Base-by-base conservation (phyloP, 1,284 basidiomycete species). In the Pulveroboletus sp. region DNA sequence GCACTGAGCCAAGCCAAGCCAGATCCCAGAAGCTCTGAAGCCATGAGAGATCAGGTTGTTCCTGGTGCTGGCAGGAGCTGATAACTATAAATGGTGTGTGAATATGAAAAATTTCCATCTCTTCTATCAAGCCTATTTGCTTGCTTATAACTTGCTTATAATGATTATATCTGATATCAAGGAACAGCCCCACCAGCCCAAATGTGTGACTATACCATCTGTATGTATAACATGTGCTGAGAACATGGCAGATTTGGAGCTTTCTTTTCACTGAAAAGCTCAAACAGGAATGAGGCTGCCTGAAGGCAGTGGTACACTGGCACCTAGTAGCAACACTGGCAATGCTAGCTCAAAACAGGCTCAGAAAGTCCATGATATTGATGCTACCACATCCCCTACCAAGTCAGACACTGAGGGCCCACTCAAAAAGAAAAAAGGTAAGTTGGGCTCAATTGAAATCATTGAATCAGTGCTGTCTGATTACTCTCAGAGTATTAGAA, bases 21-120 rank as follows among this genome's bases (percentile, higher is more conserved):
- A 55, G 54, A 51, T 43, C 51, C 54, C 36, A 55, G 51, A 55
- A 54, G 54, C 36, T 43, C 54, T 15, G 24, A 44, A 54, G 52
- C 49, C 2, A 5, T 25, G 4, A 15, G 17, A 15, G 31, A 15
- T 15, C 17, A 6, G 8, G 8, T 36, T n/a, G 35, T 36, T 9
- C 35, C 35, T 36, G 18, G 17, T 36, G 18, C 33, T 9, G 9
- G 47, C 36, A 49, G 22, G 4, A 18, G 47, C 36, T 10, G 5
- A 33, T 49, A 8, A 10, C 49, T 33, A 50, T 43, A 33, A 50
- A 42, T 15, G 39, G 29, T 43, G n/a, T 33, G 29, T 15, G 0
- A 5, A 33, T 24, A 46, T 43, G 20, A 31, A 31, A 50, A n/a
- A n/a, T 25, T 28, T 49, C 39, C 47, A 42, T 24, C 14, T 40